phyloP scores from a whole-genome alignment of 768 basidiomycete genomes.

The Exidia glandulosa region DNA sequence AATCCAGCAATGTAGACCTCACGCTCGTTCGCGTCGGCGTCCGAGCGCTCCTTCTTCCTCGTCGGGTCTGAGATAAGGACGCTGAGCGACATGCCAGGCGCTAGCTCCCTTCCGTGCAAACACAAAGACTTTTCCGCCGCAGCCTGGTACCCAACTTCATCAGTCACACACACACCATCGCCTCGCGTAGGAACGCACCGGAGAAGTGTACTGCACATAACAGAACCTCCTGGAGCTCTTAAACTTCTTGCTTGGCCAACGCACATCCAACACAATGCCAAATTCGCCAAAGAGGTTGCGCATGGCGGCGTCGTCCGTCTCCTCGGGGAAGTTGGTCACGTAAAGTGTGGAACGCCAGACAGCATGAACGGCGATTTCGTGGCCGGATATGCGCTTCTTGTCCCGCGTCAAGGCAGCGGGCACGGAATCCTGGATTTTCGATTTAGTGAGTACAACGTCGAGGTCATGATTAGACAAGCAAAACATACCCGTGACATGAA shows the following conservation, averaged over 20 bases:
- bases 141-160: constrained; percentile 25
- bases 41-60: constrained; percentile 80
- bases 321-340: constrained; percentile 90
- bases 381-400: constrained; percentile 70
- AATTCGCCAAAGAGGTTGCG: constrained; percentile 79
- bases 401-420: constrained; percentile 88
- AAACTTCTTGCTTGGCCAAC: constrained; percentile 98
- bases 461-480: background rate
- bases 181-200: constrained; percentile 38
- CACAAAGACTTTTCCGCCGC: constrained; percentile 62
- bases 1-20: constrained; percentile 87
- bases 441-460: background rate
- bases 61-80: constrained; percentile 88
- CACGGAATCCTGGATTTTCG: constrained; percentile 49
- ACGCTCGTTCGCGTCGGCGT: constrained; percentile 70
- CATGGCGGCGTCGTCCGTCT: constrained; percentile 64
- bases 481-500: constrained; percentile 51
- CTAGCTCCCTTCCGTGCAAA: constrained; percentile 66
- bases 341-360: constrained; percentile 93
- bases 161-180: background rate
- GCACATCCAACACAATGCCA: constrained; percentile 84
- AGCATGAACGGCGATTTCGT: constrained; percentile 76
- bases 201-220: constrained; percentile 83
- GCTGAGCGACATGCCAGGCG: constrained; percentile 52
- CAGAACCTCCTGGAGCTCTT: constrained; percentile 85